Evolutionary conservation across 495 filamentous ascomycete genomes (phyloP).

Genomic region (Penicillium cataractarum): DNA sequence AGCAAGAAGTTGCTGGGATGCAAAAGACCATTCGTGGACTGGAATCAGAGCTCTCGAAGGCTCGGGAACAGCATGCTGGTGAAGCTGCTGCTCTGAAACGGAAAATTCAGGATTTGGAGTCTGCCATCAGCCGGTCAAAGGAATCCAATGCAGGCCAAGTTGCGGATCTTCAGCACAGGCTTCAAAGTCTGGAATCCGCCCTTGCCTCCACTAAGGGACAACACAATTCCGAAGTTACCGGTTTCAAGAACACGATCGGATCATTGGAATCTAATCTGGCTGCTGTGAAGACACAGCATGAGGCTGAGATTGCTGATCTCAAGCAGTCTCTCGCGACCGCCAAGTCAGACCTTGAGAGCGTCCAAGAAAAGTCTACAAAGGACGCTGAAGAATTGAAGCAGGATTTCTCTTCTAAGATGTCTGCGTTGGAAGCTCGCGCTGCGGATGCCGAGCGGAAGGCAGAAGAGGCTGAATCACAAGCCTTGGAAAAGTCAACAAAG

Average conservation of each 20-base stretch:
- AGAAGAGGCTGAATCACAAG: constrained; percentile 53
- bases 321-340: constrained; percentile 57
- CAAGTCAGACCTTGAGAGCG: constrained; percentile 62
- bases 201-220: constrained; percentile 56
- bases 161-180: constrained; percentile 54
- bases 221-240: constrained; percentile 63
- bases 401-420: constrained; percentile 53
- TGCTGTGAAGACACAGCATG: constrained; percentile 56
- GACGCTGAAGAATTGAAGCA: constrained; percentile 63
- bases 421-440: constrained; percentile 50
- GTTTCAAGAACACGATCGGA: constrained; percentile 57
- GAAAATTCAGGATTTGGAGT: constrained; percentile 58
- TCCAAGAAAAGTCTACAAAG: constrained; percentile 50
- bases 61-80: constrained; percentile 52
- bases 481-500: constrained; percentile 51
- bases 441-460: constrained; percentile 45
- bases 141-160: constrained; percentile 58
- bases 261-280: constrained; percentile 60
- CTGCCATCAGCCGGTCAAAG: constrained; percentile 56
- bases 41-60: constrained; percentile 63
- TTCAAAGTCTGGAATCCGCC: constrained; percentile 55
- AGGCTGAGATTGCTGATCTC: constrained; percentile 63
- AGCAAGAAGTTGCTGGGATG: constrained; percentile 65
- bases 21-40: constrained; percentile 60
- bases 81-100: constrained; percentile 61